Conservation (phyloP, 495 filamentous ascomycete species). For the Pseudoneurospora amorphoporcata region DNA sequence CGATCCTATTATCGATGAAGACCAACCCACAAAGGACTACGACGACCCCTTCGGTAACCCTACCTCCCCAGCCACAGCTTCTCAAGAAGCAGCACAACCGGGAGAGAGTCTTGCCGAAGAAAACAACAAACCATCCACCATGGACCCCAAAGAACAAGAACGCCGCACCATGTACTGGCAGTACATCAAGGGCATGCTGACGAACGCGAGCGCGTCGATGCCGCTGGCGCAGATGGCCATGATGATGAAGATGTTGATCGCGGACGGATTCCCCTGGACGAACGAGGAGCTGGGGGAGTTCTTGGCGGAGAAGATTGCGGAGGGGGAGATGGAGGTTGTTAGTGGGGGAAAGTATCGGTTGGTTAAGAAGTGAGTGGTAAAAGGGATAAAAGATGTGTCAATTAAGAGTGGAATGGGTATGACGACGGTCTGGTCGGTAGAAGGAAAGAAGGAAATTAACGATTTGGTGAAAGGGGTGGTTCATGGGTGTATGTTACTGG, state of each 20-base stretch:
- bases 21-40: conserved; percentile 9
- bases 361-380: conserved; percentile 32
- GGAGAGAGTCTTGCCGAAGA: background rate
- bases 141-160: conserved; percentile 52
- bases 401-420: background rate
- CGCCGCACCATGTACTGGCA: conserved; percentile 78
- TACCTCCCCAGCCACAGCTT: background rate
- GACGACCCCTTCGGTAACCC: background rate
- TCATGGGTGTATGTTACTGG: background rate
- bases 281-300: conserved; percentile 68
- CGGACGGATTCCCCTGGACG: conserved; percentile 74
- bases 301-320: conserved; percentile 59
- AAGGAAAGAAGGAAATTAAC: background rate
- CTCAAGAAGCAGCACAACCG: background rate
- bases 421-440: background rate
- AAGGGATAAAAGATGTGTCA: too few relatives aligned
- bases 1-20: conserved; percentile 25
- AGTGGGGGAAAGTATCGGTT: conserved; percentile 60
- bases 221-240: conserved; percentile 69
- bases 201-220: conserved; percentile 71
- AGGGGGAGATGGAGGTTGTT: conserved; percentile 59
- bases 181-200: conserved; percentile 91
- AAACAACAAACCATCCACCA: background rate
- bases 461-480: background rate
- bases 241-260: conserved; percentile 87